Percentiles rank a stretch among this genome's conserved stretches.
These are phyloP conservation scores for Biscogniauxia mediterranea DNA, from an alignment of 2,329 filamentous ascomycete species.

Conservation along the genomic window DNA sequence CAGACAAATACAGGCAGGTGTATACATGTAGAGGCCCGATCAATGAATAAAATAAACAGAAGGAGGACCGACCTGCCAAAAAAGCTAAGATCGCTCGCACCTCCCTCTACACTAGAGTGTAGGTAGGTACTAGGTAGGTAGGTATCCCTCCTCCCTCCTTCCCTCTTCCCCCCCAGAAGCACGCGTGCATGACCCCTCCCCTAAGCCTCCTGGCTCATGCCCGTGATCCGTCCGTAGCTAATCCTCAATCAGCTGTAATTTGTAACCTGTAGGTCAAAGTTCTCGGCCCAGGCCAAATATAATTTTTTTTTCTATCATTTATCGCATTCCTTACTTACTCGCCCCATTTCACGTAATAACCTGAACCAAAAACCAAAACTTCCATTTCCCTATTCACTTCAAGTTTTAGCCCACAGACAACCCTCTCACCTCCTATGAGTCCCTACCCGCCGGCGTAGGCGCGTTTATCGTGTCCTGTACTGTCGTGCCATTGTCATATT, in stretches of 20 bases:
- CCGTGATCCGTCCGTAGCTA: neutral
- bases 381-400: neutral
- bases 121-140: too few relatives aligned
- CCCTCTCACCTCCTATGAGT: neutral
- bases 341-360: neutral
- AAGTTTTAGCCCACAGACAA: neutral
- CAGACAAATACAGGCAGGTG: too few relatives aligned
- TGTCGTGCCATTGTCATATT: neutral
- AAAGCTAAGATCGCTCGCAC: too few relatives aligned
- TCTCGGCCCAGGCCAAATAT: neutral
- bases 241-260: neutral
- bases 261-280: neutral
- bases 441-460: neutral
- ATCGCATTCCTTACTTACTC: neutral
- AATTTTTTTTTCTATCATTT: neutral
- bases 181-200: neutral
- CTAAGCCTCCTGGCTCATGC: neutral
- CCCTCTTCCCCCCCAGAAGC: neutral
- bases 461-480: neutral
- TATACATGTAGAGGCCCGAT: too few relatives aligned
- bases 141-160: neutral
- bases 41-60: too few relatives aligned
- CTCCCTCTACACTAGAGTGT: too few relatives aligned
- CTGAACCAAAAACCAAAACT: neutral
- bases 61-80: too few relatives aligned